Evolutionary conservation across 83 land plant genomes (phyloP), one percentile per base, ranked within the genome.

Genomic region (Picea abies): DNA sequence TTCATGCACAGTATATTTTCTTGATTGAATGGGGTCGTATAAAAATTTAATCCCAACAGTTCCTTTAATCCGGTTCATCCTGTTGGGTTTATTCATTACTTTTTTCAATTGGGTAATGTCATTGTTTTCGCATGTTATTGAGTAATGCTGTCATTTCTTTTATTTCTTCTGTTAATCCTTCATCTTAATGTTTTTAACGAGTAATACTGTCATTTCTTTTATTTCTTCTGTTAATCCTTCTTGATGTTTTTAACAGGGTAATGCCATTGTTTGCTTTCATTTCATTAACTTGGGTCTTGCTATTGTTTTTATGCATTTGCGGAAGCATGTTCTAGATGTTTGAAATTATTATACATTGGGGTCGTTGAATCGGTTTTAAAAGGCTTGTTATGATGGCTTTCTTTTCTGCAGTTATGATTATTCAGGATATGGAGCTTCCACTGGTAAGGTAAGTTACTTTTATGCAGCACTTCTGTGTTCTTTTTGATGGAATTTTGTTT

Each of bases 381-480:
- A n/a, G 9, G 66, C 66, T 20, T 63, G 8, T 63, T n/a, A 19
- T 7, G n/a, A 19, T 63, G n/a, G 23, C 25, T 20, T 8, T 41
- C 72, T 63, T 17, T 78, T 81, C 12, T 87, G 84, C 88, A 92
- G 94, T 23, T 92, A 90, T 83, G 94, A 92, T 71, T 92, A 92
- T 75, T 86, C 94, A 68, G 94, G 94, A 23, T 92, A 92, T 87
- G 94, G 94, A 65, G 94, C 92, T 22, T 92, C 94, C 32, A 90
- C 85, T 80, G 94, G 94, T 32, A 92, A 88, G 94, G 94, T 92
- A 84, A 9, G 85, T 0, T 66, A 22, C 22, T 26, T 26, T 79
- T 3, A 52, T 7, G 39, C 17, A 14, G 10, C 26, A 5, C 52
- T 44, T 78, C 15, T 22, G 7, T 41, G n/a, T 15, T 39, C 20